Base-by-base conservation (phyloP, 495 filamentous ascomycete species). In the Cryomyces minteri region DNA sequence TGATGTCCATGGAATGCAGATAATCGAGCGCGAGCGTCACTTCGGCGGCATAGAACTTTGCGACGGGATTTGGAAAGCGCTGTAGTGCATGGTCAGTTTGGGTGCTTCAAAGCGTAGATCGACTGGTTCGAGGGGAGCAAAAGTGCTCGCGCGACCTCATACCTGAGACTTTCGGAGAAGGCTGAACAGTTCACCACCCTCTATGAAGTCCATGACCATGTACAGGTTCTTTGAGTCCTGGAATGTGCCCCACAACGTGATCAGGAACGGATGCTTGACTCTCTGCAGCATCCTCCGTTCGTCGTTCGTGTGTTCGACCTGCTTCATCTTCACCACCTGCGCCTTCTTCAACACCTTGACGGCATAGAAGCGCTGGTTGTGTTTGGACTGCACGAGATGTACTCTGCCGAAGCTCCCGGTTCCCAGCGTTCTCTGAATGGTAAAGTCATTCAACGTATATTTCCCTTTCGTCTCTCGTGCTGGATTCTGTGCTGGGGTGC, bases 141-240 rank as follows among this genome's bases (percentile, higher is more conserved):
- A 10, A 31, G 32, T 38, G 34, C 39, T 2, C 34, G 9, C 12
- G 34, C 9, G 3, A 38, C 2, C 1, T 29, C 81, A 65, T 68
- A 95, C 90, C 71, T 94, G 92, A 34, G 88, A 95, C 64, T 95
- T 95, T 47, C 92, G 76, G 46, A 98, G 67, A 52, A 96, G 60
- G 56, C 88, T 95, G 62, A 98, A 98, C 43, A 98, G 68, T 67
- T 98, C 92, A 46, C 90, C 90, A 52, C 90, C 90, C 62, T 98
- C 92, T n/a, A 98, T 84, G 67, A 98, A 98, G 57, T 96, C 90
- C 90, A 98, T 96, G 52, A 98, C 90, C 90, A 98, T 96, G 69
- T 98, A 98, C 18, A 98, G 66, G 58, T 98, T 96, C 60, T 78
- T 80, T 14, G 82, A 72, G 53, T 96, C 92, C 60, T 96, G 87